Base-by-base conservation (phyloP, 176 grass and related monocot genomes). In the Coix lacrymajobi region DNA sequence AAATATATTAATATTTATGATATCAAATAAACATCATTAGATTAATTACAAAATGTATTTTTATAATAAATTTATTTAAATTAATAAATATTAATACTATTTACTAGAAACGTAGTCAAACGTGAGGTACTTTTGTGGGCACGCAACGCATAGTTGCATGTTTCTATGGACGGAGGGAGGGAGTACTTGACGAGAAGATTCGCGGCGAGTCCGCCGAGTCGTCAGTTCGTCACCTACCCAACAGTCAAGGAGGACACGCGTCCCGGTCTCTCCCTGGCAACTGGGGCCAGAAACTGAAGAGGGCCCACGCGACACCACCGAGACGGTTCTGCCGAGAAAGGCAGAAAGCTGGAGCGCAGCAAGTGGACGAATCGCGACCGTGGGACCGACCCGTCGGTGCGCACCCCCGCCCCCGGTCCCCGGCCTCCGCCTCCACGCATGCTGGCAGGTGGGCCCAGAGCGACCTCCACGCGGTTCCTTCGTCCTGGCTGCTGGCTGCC, bases 111-210 rank as follows among this genome's bases (percentile, higher is more conserved):
- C n/a, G n/a, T n/a, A n/a, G n/a, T n/a, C n/a, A n/a, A n/a, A n/a
- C n/a, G n/a, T n/a, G n/a, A n/a, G n/a, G n/a, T n/a, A n/a, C n/a
- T n/a, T n/a, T n/a, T n/a, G n/a, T n/a, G n/a, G n/a, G n/a, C n/a
- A n/a, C n/a, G n/a, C n/a, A n/a, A n/a, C n/a, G n/a, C n/a, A n/a
- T n/a, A n/a, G n/a, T n/a, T n/a, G n/a, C n/a, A n/a, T n/a, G n/a
- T n/a, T n/a, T n/a, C n/a, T n/a, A n/a, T n/a, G n/a, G n/a, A n/a
- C n/a, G n/a, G n/a, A n/a, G n/a, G n/a, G n/a, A n/a, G n/a, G n/a
- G n/a, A n/a, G n/a, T n/a, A n/a, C n/a, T 69, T 16, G 38, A 71
- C 58, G 33, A 28, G 77, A 86, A 75, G 69, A 86, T 81, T 81
- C 69, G 11, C 11, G n/a, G 15, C 57, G 8, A 3, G 38, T 6